phyloP scores from a whole-genome alignment of 2,329 filamentous ascomycete genomes.

The Hymenotorrendiella dingleyae region DNA sequence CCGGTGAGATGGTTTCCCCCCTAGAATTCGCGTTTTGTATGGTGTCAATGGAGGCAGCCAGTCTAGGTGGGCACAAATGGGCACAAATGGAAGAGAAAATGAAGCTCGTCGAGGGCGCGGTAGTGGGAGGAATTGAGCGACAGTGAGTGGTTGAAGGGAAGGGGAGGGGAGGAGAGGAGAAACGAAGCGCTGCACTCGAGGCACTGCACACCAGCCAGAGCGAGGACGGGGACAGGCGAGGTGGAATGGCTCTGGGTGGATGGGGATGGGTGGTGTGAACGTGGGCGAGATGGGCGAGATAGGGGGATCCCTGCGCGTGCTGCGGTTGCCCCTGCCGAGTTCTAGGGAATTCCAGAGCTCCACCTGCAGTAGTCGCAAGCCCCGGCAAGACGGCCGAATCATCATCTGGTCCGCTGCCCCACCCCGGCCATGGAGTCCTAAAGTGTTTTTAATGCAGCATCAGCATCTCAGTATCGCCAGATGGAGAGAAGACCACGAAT shows the following conservation, averaged over 20 bases:
- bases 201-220: background rate
- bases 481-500: too few species aligned
- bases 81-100: background rate
- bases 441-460: too few species aligned
- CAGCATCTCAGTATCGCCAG: too few species aligned
- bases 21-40: background rate
- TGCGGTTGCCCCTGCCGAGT: too few species aligned
- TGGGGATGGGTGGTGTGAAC: background rate
- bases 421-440: too few species aligned
- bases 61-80: background rate
- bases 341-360: too few species aligned
- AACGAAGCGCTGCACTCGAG: background rate
- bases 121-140: background rate
- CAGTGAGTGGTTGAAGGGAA: background rate
- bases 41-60: background rate
- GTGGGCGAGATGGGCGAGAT: background rate
- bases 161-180: background rate
- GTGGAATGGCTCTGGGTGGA: background rate
- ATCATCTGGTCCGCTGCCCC: too few species aligned
- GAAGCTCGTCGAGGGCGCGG: background rate
- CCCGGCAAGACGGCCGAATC: too few species aligned
- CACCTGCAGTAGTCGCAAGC: too few species aligned
- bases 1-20: too few species aligned
- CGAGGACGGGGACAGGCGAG: background rate
- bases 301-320: too few species aligned